A percentile compares a stretch with the other conserved stretches of the same genome.
phyloP scores from a whole-genome alignment of 306 rosid genomes.

The Fragaria vesca region DNA sequence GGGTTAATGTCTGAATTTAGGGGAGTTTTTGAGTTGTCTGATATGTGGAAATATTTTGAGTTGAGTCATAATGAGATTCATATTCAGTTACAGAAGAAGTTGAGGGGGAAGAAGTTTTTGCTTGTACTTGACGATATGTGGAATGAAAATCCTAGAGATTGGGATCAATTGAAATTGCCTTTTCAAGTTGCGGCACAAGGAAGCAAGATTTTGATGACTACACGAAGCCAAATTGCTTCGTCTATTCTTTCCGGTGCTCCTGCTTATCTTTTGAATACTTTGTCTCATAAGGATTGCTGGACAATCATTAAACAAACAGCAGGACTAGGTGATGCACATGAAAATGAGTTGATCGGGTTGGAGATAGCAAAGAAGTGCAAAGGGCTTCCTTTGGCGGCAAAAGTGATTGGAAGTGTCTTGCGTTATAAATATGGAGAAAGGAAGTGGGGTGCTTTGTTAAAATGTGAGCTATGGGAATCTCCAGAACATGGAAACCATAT shows the following conservation, averaged over 20 bases:
- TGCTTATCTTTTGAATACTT: background rate
- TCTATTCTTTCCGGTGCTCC: background rate
- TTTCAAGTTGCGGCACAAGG: background rate
- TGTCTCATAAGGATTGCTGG: slow-evolving; percentile 1
- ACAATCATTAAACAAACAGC: slow-evolving; percentile 15
- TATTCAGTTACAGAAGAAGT: background rate
- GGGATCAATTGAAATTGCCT: background rate
- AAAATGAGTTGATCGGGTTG: slow-evolving; percentile 16
- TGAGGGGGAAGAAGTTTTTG: background rate
- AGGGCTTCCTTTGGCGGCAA: background rate
- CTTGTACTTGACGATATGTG: slow-evolving; percentile 19
- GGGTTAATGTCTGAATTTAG: background rate
- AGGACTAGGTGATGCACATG: slow-evolving; percentile 13
- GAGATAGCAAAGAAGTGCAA: background rate
- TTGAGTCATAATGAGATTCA: background rate
- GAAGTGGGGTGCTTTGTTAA: background rate
- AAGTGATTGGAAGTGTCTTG: slow-evolving; percentile 12
- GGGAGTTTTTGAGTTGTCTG: background rate
- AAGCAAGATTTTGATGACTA: slow-evolving; percentile 5
- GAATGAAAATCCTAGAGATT: slow-evolving; percentile 13
- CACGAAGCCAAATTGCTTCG: background rate
- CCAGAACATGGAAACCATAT: background rate
- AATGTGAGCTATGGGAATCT: background rate
- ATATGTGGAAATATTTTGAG: background rate
- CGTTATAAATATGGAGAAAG: background rate